Base-by-base conservation (phyloP, 257 asterid genomes). In the Ocimum tenuiflorum region DNA sequence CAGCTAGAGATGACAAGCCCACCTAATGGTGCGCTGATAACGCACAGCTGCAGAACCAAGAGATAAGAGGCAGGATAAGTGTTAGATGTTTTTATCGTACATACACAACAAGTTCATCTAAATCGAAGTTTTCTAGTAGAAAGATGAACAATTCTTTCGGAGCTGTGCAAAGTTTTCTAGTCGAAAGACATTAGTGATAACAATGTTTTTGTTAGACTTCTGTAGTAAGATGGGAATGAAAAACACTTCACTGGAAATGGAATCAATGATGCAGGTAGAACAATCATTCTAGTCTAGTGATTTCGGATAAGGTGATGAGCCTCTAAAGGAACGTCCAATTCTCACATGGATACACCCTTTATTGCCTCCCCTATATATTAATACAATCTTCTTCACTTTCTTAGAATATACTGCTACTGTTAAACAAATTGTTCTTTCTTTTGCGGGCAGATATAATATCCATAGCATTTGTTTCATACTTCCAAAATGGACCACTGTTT, bases 1-100 rank as follows among this genome's bases (percentile, higher is more conserved):
- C 77, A 57, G 61, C 29, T 91, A 29, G 94, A 83, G 83, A 85
- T 91, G 81, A 86, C 96, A 20, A 74, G 96, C 71, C 97, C 97
- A 12, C 97, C 96, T 4, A 77, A 73, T 0, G 96, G 97, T 0
- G 80, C 75, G 33, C 81, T 91, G 69, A 69, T 85, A 14, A 53
- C 83, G 19, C 95, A 77, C 49, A 77, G 70, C 78, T 91, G 97
- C 83, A 86, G 67, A 66, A 83, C 88, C 5, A 88, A 82, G 78
- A 86, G 85, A 79, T 86, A 53, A 63, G 71, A 52, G 50, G 66
- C 58, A 47, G 15, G 49, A 33, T 45, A 7, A 17, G 11, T n/a
- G 24, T 36, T 23, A 3, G 6, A 8, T 20, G 43, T 51, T 63
- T 12, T 41, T 65, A 23, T 47, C 47, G 59, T 45, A 64, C 31